phyloP scores from a whole-genome alignment of 2,329 filamentous ascomycete species.

The Didymella pinodella region DNA sequence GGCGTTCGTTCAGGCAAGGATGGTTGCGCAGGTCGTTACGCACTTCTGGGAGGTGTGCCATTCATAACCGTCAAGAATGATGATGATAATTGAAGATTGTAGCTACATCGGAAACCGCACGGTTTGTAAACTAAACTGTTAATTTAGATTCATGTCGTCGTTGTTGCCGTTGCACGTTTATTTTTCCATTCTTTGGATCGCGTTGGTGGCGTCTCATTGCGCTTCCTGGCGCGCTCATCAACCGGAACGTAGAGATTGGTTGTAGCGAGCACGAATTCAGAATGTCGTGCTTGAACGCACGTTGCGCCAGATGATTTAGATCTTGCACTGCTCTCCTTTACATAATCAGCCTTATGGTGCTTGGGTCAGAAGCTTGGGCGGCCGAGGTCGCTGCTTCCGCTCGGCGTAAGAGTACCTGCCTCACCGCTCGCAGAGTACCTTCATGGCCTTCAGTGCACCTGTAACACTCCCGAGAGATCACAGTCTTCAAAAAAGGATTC shows the following conservation, averaged over 20 bases:
- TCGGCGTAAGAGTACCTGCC: neutral
- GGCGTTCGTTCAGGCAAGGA: neutral
- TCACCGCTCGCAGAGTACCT: constrained; percentile 19
- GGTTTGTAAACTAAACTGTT: constrained; percentile 6
- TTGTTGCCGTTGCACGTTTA: neutral
- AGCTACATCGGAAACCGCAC: neutral
- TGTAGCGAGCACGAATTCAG: neutral
- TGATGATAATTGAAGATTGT: neutral
- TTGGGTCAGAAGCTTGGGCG: constrained; percentile 3
- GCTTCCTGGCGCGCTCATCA: neutral
- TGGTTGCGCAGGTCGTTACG: constrained; percentile 10
- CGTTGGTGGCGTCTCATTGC: neutral
- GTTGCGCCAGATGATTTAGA: neutral
- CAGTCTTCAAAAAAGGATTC: neutral
- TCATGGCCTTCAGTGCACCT: constrained; percentile 14
- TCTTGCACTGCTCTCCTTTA: constrained; percentile 7
- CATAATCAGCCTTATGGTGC: constrained; percentile 9
- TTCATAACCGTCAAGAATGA: constrained; percentile 1
- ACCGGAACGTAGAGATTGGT: neutral
- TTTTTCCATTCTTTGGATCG: neutral
- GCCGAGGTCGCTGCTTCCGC: constrained; percentile 3
- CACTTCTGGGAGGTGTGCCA: constrained; percentile 7
- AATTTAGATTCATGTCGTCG: neutral
- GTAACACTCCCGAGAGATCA: neutral
- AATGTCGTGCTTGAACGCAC: neutral